Conservation (phyloP, 345 rosid genomes). For the Sonneratia caseolaris region DNA sequence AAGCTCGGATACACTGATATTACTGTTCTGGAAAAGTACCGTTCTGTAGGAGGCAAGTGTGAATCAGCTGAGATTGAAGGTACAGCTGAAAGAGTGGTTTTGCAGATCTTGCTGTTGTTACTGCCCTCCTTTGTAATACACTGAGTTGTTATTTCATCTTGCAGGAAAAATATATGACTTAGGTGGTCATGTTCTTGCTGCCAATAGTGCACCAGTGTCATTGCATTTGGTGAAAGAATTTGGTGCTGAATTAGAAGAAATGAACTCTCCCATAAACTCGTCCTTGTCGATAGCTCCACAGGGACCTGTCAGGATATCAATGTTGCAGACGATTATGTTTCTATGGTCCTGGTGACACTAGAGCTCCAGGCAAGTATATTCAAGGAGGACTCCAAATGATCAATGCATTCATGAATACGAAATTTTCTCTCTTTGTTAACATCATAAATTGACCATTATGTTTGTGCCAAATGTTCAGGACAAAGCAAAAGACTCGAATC, state of each 20-base stretch:
- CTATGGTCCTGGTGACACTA: slow-evolving; percentile 43
- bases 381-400: too few relatives aligned
- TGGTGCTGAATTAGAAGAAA: slow-evolving; percentile 41
- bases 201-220: slow-evolving; percentile 51
- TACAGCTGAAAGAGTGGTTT: slow-evolving; percentile 7
- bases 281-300: slow-evolving; percentile 41
- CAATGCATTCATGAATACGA: too few relatives aligned
- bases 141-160: not conserved
- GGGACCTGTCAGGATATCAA: slow-evolving; percentile 43
- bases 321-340: slow-evolving; percentile 57
- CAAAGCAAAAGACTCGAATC: slow-evolving; percentile 37
- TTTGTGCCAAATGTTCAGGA: slow-evolving; percentile 25
- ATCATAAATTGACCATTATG: too few relatives aligned
- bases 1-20: slow-evolving; percentile 51
- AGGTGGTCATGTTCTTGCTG: slow-evolving; percentile 72
- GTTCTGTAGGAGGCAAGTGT: slow-evolving; percentile 57
- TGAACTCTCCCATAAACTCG: slow-evolving; percentile 56
- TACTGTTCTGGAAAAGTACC: slow-evolving; percentile 50
- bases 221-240: slow-evolving; percentile 54
- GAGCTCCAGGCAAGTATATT: slow-evolving; percentile 16
- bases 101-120: not conserved
- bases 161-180: slow-evolving; percentile 56
- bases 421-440: too few relatives aligned
- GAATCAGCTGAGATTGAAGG: slow-evolving; percentile 65
- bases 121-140: not conserved